Base-by-base conservation (phyloP, 352 stramenopile genomes). In the Aphanomyces invadans region DNA sequence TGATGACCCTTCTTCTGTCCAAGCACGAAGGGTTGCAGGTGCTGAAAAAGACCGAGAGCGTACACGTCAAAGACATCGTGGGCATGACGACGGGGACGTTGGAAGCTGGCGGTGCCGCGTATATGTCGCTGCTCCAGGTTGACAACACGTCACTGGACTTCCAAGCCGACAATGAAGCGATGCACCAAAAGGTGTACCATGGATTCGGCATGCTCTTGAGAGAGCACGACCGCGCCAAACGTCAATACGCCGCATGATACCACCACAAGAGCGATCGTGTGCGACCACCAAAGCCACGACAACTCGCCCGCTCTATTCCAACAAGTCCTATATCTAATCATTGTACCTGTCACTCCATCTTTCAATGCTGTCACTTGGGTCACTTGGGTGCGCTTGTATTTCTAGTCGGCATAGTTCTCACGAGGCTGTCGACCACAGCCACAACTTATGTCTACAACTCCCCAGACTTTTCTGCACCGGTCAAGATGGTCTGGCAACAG, bases 1-100 rank as follows among this genome's bases (percentile, higher is more conserved):
- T 88, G 67, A 63, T 65, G 28, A 67, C 63, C 0, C 68, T 88
- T 25, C 82, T 81, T 65, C 88, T 80, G 81, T 84, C 82, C 68
- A 73, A 77, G 23, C 56, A 75, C 12, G 78, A 73, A 12, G 76
- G 67, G 26, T 77, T 83, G 45, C 75, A 70, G 28, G 77, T 76
- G 69, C 60, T 74, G 65, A 73, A 49, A 23, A 76, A 73, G 42
- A 88, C 85, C 61, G 86, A 76, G 53, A 84, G 73, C 21, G 46
- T 90, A 9, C 72, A 74, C 9, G 71, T 73, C 17, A 60, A 62
- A 2, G 54, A 61, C 21, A 87, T 90, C 25, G 65, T 77, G 42
- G 70, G 73, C 45, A 80, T 90, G 26, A 63, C 80, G 5, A 83
- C 74, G 23, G 81, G 81, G 0, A 61, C 78, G 17, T 38, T 57